Evolutionary conservation across 2,329 filamentous ascomycete genomes (phyloP), one percentile per base, ranked within the genome.

Genomic region (Colletotrichum camelliae): DNA sequence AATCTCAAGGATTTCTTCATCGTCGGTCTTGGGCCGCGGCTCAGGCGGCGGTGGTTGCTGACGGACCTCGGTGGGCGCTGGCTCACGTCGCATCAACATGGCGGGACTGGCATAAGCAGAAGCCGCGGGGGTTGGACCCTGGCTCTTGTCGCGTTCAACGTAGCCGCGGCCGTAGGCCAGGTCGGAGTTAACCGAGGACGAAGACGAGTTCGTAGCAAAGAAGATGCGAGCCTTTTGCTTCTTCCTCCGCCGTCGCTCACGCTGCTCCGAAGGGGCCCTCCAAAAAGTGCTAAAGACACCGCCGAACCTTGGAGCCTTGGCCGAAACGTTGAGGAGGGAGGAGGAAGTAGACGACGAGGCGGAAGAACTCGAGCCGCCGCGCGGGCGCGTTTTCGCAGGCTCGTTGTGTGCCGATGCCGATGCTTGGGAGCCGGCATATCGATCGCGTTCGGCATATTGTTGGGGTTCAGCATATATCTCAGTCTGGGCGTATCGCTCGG

Each of bases 291-390:
- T 85, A 58, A 95, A 85, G 70, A 91, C 88, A 52, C 92, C 90
- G 76, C 89, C 88, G 55, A 86, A 85, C 74, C 85, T 82, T 21
- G 86, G 87, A 68, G 88, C 87, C 62, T 87, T 85, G 52, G 88
- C 88, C 65, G 93, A 94, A 68, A 95, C 92, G 80, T 95, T 93
- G 70, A 94, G 84, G 72, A 92, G 87, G 2, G 92, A 93, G 18
- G 88, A 89, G 18, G 89, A 90, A 57, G 89, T 89, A 48, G 88
- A 91, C 72, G 87, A 90, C 27, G 87, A 89, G 33, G 86, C 86
- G 68, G 82, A 81, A 24, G 82, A 80, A 76, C 83, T 84, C 21
- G 84, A 85, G 35, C 81, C 81, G 9, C 83, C 80, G 55, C 83
- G 80, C 67, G 81, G 78, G 70, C 80, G 80, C 71, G 57, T 71